A percentile compares a stretch with the other conserved stretches of the same genome.
phyloP scores from a whole-genome alignment of 495 filamentous ascomycete species.

The Aspergillus asperescens region DNA sequence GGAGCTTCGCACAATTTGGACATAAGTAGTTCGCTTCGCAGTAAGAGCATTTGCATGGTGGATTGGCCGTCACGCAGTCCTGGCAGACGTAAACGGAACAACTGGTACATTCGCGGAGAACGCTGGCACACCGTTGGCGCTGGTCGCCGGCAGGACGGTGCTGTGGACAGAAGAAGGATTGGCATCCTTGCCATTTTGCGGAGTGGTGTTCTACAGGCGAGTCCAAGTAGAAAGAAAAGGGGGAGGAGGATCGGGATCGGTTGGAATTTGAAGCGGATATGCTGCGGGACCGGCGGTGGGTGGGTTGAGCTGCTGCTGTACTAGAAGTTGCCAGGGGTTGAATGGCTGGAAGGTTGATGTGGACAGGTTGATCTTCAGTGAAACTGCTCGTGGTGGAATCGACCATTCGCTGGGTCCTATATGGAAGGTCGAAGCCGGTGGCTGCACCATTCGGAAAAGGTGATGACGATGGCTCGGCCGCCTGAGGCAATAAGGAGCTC shows the following conservation, averaged over 20 bases:
- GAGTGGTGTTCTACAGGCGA: conserved; percentile 26
- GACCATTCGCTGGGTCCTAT: conserved; percentile 27
- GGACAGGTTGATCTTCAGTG: conserved; percentile 32
- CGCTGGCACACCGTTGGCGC: conserved; percentile 44
- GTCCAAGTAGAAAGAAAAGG: conserved; percentile 37
- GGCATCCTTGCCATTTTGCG: conserved; percentile 52
- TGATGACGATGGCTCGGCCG: conserved; percentile 11
- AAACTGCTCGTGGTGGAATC: conserved; percentile 41
- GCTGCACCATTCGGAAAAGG: conserved; percentile 1
- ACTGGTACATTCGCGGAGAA: conserved; percentile 48
- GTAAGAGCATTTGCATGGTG: conserved; percentile 50
- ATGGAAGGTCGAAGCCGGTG: conserved; percentile 29
- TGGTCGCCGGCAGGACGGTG: conserved; percentile 47
- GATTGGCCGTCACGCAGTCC: conserved; percentile 43
- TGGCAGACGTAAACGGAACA: conserved; percentile 54
- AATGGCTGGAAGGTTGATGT: conserved; percentile 22
- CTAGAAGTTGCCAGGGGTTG: conserved; percentile 17
- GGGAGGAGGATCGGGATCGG: conserved; percentile 38
- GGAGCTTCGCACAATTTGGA: conserved; percentile 46
- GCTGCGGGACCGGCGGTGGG: conserved; percentile 25
- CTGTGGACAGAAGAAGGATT: conserved; percentile 52
- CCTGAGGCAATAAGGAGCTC: conserved; percentile 3
- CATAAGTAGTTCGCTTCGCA: conserved; percentile 51
- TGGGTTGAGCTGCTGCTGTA: conserved; percentile 12
- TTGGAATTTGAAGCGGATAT: conserved; percentile 39